Evolutionary conservation across 2,329 filamentous ascomycete species (phyloP), one percentile per base, ranked within the genome.

Genomic region (Byssochlamys sp.): DNA sequence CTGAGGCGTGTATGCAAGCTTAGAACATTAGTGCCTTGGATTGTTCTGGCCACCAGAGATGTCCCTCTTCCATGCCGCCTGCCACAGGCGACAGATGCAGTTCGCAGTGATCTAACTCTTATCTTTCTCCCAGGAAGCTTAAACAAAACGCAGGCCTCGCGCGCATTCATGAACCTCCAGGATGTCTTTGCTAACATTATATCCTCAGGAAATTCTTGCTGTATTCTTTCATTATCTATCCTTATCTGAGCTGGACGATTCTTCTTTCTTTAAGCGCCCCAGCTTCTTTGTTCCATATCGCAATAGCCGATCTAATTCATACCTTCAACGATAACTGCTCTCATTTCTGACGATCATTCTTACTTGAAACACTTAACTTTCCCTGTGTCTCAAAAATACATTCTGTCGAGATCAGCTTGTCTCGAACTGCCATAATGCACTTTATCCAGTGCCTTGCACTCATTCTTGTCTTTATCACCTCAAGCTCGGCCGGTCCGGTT

Each of bases 401-500:
- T 6, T 45, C 39, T 45, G 14, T 19, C 24, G 24, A 51, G 9
- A 26, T 3, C 19, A 51, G 27, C 12, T n/a, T 6, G 12, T 14
- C 9, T 27, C 9, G 27, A 26, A 28, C 49, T 55, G 24, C 53
- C 59, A 60, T 55, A 19, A 67, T 67, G 65, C 48, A 58, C 51
- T 57, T 25, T 49, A 54, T 57, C 50, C 29, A 57, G 58, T 45
- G 33, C 54, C 49, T 45, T 6, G 35, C 60, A 1, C 26, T 65
- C 14, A 50, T 62, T 12, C 19, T 58, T 27, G 35, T 67, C 53
- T 39, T 61, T 19, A 59, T 58, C 9, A 59, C 60, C 54, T 55
- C 53, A 7, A 66, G 60, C 45, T 64, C 59, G 58, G 64, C 65
- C 52, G 62, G 65, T 55, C 69, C 68, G 62, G 68, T 71, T 53